These are phyloP conservation scores for Colletotrichum spinosum DNA, from an alignment of 2,329 filamentous ascomycete species.

Conservation along the genomic window DNA sequence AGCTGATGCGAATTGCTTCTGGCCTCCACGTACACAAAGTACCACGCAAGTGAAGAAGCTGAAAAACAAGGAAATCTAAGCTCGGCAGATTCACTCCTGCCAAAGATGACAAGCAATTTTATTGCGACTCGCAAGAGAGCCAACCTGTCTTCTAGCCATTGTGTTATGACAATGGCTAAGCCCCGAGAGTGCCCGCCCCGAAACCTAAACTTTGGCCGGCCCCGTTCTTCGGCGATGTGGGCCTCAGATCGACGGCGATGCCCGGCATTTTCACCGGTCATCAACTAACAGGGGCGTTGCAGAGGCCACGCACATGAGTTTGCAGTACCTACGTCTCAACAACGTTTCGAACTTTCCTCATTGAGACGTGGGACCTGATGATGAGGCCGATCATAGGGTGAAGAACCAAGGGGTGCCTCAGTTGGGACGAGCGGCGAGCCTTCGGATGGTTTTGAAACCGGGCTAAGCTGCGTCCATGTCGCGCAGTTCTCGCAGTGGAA, in stretches of 20 bases:
- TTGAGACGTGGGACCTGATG: neutral
- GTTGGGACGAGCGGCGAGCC: constrained; percentile 5
- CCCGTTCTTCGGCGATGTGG: constrained; percentile 1
- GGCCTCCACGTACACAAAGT: no score
- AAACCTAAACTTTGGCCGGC: neutral
- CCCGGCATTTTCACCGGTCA: neutral
- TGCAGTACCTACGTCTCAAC: constrained; percentile 8
- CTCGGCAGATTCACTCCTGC: no score
- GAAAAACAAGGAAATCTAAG: no score
- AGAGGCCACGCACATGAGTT: neutral
- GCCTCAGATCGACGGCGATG: neutral
- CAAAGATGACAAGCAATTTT: no score
- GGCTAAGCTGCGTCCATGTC: constrained; percentile 8
- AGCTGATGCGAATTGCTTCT: no score
- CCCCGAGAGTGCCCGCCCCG: no score
- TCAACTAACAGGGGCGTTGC: neutral
- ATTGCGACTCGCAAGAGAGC: no score
- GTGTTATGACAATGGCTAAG: no score
- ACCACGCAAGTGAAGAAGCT: no score
- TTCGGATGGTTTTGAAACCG: constrained; percentile 28
- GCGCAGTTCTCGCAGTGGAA: constrained; percentile 3
- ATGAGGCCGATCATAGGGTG: constrained; percentile 12
- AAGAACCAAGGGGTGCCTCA: neutral
- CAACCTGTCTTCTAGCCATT: no score
- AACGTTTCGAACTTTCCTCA: constrained; percentile 11